phyloP scores from a whole-genome alignment of 352 stramenopile genomes.

The Elongisporangium prolatum region DNA sequence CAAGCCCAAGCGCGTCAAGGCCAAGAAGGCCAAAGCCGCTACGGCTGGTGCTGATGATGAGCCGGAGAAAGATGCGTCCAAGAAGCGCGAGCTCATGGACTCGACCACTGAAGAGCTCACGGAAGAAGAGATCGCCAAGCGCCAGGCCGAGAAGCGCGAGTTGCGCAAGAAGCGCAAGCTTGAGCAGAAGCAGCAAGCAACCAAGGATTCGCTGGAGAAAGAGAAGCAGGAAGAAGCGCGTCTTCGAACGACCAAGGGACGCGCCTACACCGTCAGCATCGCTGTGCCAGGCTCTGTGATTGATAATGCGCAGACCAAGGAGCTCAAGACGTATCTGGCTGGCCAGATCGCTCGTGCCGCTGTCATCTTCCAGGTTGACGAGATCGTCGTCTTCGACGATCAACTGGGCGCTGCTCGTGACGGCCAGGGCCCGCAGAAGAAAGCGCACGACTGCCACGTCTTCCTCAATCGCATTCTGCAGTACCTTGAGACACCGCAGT shows the following conservation, averaged over 20 bases:
- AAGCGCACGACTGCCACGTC: conserved; percentile 72
- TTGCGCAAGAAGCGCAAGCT: conserved; percentile 70
- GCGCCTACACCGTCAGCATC: conserved; percentile 94
- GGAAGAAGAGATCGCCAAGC: conserved; percentile 16
- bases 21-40: conserved; percentile 20
- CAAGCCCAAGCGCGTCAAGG: conserved; percentile 16
- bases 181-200: conserved; percentile 36
- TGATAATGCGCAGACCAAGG: conserved; percentile 96
- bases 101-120: not conserved
- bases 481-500: conserved; percentile 98
- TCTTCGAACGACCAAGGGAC: conserved; percentile 43
- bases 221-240: conserved; percentile 22
- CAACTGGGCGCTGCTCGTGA: conserved; percentile 63
- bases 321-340: conserved; percentile 95
- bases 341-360: conserved; percentile 95
- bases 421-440: conserved; percentile 48
- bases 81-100: conserved; percentile 12
- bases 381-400: conserved; percentile 98
- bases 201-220: conserved; percentile 30
- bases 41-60: too few relatives aligned
- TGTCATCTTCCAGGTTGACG: conserved; percentile 97
- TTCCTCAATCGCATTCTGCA: conserved; percentile 91
- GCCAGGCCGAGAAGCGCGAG: conserved; percentile 38
- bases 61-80: conserved; percentile 1
- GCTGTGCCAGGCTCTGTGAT: conserved; percentile 95